Base-by-base conservation (phyloP, 768 basidiomycete species). In the Mycena epipterygia region DNA sequence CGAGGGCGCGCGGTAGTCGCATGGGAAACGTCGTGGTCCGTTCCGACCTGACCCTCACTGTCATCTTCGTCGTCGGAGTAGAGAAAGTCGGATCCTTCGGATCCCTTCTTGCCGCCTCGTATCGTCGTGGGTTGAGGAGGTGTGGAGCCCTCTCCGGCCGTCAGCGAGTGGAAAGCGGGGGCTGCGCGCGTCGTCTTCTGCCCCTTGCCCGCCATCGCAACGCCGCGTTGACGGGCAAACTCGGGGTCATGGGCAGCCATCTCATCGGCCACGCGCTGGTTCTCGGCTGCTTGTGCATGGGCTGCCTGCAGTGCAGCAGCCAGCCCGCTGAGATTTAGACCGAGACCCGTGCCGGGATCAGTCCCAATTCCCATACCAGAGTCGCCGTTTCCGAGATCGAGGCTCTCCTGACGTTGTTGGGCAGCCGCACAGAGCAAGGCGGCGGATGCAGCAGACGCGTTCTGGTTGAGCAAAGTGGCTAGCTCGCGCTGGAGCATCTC, bases 231-330 rank as follows among this genome's bases (percentile, higher is more conserved):
- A 41, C 81, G 79, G 62, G 81, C 82, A 63, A 86, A 84, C 37
- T 84, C 81, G 35, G 86, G 76, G 70, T 85, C 83, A 74, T 88
- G 87, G 23, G 83, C 82, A 39, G 86, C 80, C 56, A 87, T 79
- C 52, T 83, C 83, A 67, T 83, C 83, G 17, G 81, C 80, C 21
- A 80, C 79, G 67, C 85, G 86, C 62, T 85, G 86, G 48, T 83
- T 83, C 70, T 87, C 86, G 17, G 84, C 80, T 33, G 85, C 86
- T 44, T 88, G 90, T 5, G 89, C 89, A 57, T 93, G 91, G 12
- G 91, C 94, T 61, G 92, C 93, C 71, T 94, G 92, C 33, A 95
- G 82, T 73, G 94, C 91, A 55, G 93, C 93, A n/a, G 91, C 93
- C 55, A 95, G 87, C 5, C 89, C 88, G 71, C 84, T 88, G 46